Evolutionary conservation across 208 protist species (phyloP), one percentile per base, ranked within the genome.

Genomic region (Leishmania gerbilli): DNA sequence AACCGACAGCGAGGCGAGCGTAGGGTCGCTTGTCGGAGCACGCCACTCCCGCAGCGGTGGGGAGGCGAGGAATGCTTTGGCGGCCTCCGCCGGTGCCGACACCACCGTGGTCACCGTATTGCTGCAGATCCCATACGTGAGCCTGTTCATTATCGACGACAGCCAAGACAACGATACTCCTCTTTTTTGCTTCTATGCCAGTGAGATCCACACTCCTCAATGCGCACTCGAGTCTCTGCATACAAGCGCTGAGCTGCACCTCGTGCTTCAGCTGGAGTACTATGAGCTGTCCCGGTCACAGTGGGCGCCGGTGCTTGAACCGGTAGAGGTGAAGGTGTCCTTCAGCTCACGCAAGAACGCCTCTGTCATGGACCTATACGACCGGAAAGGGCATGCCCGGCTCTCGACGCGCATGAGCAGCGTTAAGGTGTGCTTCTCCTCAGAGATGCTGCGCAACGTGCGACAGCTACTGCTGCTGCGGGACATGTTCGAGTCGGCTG

Each of bases 281-380:
- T 86, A 86, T 74, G 65, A 75, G 42, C 42, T 86, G 11, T 45
- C 74, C 49, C 56, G 58, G 49, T 86, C 78, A 42, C 82, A 80
- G 53, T 86, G 82, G 82, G 74, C 77, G 31, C 74, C 77, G 27
- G 72, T 86, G 65, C 55, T 86, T 37, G 78, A 86, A n/a, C 82
- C 74, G 1, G 47, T 86, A 67, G 51, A 34, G 11, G 72, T 82
- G 42, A 76, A 42, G 47, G 42, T 82, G 9, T 64, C 56, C 37
- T 42, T 82, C 24, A 55, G 62, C 65, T 79, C 42, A n/a, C 79
- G 64, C 27, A 72, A 58, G 19, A 86, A 86, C 82, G 42, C 24
- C 27, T 79, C 72, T 11, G 37, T 79, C 37, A 34, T 56, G 19
- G 82, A 86, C 51, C 21, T 86, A 3, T 86, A 82, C 82, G 77